Conservation (phyloP, 768 basidiomycete genomes). For the Tricholoma sp. region DNA sequence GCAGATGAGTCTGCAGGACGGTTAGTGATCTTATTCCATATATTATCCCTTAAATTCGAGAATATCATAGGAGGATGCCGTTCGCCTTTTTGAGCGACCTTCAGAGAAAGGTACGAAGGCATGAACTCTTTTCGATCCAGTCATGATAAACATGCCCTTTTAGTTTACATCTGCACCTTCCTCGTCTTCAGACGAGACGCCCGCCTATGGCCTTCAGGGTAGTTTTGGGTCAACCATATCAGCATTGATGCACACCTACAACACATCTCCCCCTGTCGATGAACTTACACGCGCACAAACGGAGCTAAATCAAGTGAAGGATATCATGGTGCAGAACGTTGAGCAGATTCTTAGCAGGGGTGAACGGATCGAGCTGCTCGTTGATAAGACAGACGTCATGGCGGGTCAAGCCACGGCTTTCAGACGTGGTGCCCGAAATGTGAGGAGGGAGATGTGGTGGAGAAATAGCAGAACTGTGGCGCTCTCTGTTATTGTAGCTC, state of each 20-base stretch:
- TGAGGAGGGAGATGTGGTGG: constrained; percentile 88
- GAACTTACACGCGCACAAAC: constrained; percentile 86
- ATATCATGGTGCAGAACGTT: constrained; percentile 98
- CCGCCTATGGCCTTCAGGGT: constrained; percentile 65
- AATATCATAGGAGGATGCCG: constrained; percentile 66
- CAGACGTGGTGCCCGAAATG: constrained; percentile 79
- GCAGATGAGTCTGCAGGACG: constrained; percentile 90
- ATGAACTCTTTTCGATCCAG: constrained; percentile 2
- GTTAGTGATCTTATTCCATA: constrained; percentile 33
- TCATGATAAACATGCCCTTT: constrained; percentile 1
- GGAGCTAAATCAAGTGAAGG: constrained; percentile 87
- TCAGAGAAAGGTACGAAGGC: constrained; percentile 58
- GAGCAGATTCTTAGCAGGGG: constrained; percentile 93
- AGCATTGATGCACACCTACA: constrained; percentile 80
- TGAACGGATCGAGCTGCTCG: constrained; percentile 91
- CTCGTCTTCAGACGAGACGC: constrained; percentile 48
- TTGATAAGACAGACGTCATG: constrained; percentile 97
- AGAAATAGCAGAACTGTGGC: constrained; percentile 66
- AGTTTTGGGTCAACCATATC: constrained; percentile 66
- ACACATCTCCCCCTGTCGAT: constrained; percentile 82
- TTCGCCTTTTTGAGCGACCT: constrained; percentile 90
- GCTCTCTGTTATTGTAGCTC: constrained; percentile 62
- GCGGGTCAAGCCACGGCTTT: constrained; percentile 93
- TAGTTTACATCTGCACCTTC: constrained; percentile 63
- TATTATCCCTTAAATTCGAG: constrained; percentile 1